A percentile compares a stretch with the other conserved stretches of the same genome.
Evolutionary conservation across 345 rosid species (phyloP).

Genomic region (Gossypium raimondii): DNA sequence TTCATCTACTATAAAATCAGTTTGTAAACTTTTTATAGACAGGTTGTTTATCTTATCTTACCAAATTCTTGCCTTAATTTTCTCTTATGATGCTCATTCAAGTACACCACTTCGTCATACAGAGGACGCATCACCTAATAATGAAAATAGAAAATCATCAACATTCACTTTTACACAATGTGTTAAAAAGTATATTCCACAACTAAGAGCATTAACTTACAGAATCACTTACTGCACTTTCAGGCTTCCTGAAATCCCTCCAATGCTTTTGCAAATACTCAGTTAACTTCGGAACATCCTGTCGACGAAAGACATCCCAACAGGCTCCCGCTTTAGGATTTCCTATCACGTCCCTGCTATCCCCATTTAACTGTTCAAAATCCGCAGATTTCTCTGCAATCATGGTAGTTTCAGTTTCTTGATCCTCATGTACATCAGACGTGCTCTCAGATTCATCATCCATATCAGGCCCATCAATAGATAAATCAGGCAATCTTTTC

Average conservation of each 20-base stretch:
- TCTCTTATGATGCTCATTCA: slow-evolving; percentile 53
- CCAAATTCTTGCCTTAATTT: slow-evolving; percentile 77
- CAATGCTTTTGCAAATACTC: slow-evolving; percentile 45
- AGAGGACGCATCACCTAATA: slow-evolving; percentile 57
- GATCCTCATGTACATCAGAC: slow-evolving; percentile 28
- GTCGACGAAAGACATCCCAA: slow-evolving; percentile 86
- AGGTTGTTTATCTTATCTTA: slow-evolving; percentile 25
- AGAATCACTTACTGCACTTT: slow-evolving; percentile 30
- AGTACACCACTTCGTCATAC: slow-evolving; percentile 58
- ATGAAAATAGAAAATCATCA: slow-evolving; percentile 23
- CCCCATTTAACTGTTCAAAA: slow-evolving; percentile 20
- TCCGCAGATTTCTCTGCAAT: slow-evolving; percentile 17
- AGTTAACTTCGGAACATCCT: slow-evolving; percentile 68
- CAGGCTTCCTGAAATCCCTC: slow-evolving; percentile 38
- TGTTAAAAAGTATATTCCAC: background rate
- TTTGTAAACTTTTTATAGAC: background rate
- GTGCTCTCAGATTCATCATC: slow-evolving; percentile 23
- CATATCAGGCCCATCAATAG: slow-evolving; percentile 26
- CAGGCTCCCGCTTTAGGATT: slow-evolving; percentile 43
- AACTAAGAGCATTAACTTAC: slow-evolving; percentile 42
- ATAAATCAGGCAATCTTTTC: slow-evolving; percentile 28
- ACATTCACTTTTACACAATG: slow-evolving; percentile 11
- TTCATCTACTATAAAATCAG: background rate
- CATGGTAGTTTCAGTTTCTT: slow-evolving; percentile 22
- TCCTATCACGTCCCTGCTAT: slow-evolving; percentile 14